These are phyloP conservation scores for Yamadazyma friedrichii DNA, from an alignment of 1,139 yeast species.

Conservation along the genomic window DNA sequence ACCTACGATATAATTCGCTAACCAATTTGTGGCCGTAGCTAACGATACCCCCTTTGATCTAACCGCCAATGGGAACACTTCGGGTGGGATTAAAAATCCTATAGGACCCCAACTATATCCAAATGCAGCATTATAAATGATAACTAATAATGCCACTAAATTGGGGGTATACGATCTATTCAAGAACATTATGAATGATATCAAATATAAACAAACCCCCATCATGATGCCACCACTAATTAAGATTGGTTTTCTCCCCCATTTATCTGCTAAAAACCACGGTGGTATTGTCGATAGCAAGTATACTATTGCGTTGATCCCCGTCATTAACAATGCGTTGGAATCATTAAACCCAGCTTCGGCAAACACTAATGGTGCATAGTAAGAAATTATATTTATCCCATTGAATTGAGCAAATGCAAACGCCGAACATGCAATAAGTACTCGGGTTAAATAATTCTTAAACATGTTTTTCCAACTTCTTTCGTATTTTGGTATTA, in stretches of 20 bases:
- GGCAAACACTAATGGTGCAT: constrained; percentile 55
- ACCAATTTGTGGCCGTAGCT: constrained; percentile 57
- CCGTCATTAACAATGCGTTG: constrained; percentile 52
- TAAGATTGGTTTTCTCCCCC: constrained; percentile 56
- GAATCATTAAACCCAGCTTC: constrained; percentile 53
- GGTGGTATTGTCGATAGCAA: constrained; percentile 50
- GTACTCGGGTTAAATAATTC: constrained; percentile 36
- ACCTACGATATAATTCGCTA: constrained; percentile 54
- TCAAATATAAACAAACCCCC: constrained; percentile 42
- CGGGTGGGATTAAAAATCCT: constrained; percentile 55
- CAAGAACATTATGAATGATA: constrained; percentile 40
- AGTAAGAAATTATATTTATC: constrained; percentile 53
- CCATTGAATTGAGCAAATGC: constrained; percentile 59
- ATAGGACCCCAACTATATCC: constrained; percentile 61
- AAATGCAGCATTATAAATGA: constrained; percentile 51
- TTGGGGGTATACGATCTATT: constrained; percentile 40
- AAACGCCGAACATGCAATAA: constrained; percentile 50
- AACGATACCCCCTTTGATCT: constrained; percentile 54
- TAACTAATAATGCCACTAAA: constrained; percentile 47
- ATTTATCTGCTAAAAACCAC: constrained; percentile 53
- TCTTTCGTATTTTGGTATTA: constrained; percentile 41
- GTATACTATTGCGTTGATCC: constrained; percentile 50
- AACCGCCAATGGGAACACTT: constrained; percentile 53
- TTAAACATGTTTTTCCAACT: constrained; percentile 46
- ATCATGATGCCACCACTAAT: constrained; percentile 48